Percentiles rank a stretch among this genome's conserved stretches.
Evolutionary conservation across 2,329 filamentous ascomycete genomes (phyloP).

Genomic region (Dothistroma pini): DNA sequence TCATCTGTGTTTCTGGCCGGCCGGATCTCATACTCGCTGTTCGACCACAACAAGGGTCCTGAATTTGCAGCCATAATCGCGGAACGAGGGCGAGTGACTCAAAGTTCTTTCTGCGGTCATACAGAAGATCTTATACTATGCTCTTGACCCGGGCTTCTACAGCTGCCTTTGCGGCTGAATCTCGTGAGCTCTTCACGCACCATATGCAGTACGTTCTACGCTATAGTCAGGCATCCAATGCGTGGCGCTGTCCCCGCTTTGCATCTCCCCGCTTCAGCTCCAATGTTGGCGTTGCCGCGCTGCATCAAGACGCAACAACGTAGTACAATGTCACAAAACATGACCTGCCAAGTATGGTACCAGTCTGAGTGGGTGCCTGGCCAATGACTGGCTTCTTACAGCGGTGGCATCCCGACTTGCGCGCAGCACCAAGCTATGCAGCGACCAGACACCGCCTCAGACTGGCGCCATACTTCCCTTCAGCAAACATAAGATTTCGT

Average conservation of each 20-base stretch:
- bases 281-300: background rate
- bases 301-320: no score
- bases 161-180: background rate
- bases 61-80: background rate
- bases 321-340: no score
- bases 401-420: background rate
- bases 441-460: background rate
- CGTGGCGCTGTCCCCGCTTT: background rate
- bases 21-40: constrained; percentile 20
- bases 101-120: background rate
- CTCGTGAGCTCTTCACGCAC: background rate
- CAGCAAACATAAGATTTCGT: no score
- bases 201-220: background rate
- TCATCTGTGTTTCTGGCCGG: constrained; percentile 17
- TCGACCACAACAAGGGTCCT: constrained; percentile 11
- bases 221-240: background rate
- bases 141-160: background rate
- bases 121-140: background rate
- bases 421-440: background rate
- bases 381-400: background rate
- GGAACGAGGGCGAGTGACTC: no score
- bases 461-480: background rate
- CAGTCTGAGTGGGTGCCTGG: no score
- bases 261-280: background rate
- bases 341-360: no score